These are phyloP conservation scores for Populus simonii DNA, from an alignment of 345 rosid genomes.

Conservation along the genomic window DNA sequence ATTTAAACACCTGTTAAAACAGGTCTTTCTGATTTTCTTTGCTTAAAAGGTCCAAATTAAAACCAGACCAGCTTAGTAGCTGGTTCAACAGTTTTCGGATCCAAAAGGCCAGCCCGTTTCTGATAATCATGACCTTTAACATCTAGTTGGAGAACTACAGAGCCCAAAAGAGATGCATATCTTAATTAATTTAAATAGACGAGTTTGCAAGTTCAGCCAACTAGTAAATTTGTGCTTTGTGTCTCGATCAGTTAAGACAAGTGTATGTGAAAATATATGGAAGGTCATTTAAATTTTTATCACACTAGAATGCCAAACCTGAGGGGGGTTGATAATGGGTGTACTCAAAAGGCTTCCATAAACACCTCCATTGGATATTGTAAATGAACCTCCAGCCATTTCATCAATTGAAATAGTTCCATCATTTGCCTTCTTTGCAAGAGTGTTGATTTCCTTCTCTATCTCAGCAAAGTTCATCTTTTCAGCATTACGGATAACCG, in stretches of 20 bases:
- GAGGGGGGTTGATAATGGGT: conserved; percentile 99
- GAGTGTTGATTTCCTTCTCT: conserved; percentile 82
- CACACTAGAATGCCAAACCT: conserved; percentile 41
- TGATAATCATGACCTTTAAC: neutral
- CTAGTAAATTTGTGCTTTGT: neutral
- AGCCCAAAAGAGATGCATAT: neutral
- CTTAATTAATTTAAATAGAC: neutral
- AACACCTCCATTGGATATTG: conserved; percentile 80
- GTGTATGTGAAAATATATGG: neutral
- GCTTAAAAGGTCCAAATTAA: neutral
- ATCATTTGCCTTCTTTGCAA: conserved; percentile 87
- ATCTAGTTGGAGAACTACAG: neutral
- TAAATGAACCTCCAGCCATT: conserved; percentile 98
- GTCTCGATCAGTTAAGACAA: neutral
- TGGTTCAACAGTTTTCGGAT: neutral
- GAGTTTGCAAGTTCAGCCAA: neutral
- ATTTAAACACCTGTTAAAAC: too few species aligned
- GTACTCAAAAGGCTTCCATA: conserved; percentile 97
- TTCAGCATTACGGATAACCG: conserved; percentile 66
- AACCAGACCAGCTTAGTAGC: neutral
- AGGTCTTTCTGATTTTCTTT: neutral
- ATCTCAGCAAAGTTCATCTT: conserved; percentile 83
- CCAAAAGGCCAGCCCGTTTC: neutral
- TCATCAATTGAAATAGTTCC: conserved; percentile 95
- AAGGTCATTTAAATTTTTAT: neutral